phyloP scores from a whole-genome alignment of 176 grass and related monocot species.

The Cymbopogon citratus region DNA sequence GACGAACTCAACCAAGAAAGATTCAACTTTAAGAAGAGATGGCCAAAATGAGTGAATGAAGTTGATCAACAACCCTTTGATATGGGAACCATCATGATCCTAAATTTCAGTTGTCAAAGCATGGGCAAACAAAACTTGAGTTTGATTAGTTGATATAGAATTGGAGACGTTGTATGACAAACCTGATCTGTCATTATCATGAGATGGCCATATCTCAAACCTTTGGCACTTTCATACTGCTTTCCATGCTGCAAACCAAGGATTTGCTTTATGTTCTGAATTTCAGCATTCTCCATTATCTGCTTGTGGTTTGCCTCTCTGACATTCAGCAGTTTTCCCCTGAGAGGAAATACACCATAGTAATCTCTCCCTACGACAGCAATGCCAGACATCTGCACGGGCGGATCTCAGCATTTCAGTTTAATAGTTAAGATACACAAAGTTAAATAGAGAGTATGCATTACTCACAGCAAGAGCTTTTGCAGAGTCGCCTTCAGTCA shows the following conservation, averaged over 20 bases:
- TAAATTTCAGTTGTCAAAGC: slow-evolving; percentile 13
- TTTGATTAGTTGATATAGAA: not conserved
- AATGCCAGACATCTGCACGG: slow-evolving; percentile 75
- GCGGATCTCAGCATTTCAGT: not conserved
- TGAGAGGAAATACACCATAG: slow-evolving; percentile 90
- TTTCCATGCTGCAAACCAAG: slow-evolving; percentile 89
- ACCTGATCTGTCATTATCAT: slow-evolving; percentile 99
- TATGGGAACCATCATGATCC: slow-evolving; percentile 94
- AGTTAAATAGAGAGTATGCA: not conserved
- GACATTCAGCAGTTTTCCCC: slow-evolving; percentile 86
- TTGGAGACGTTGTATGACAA: not conserved
- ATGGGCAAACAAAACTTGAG: not conserved
- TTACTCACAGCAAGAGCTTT: slow-evolving; percentile 88
- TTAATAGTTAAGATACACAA: not conserved
- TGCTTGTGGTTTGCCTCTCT: slow-evolving; percentile 84
- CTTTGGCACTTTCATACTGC: slow-evolving; percentile 60
- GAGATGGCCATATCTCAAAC: slow-evolving; percentile 91
- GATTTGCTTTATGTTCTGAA: slow-evolving; percentile 87
- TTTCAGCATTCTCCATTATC: slow-evolving; percentile 80
- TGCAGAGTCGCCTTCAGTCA: slow-evolving; percentile 96
- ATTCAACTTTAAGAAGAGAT: slow-evolving; percentile 70
- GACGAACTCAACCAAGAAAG: slow-evolving; percentile 87
- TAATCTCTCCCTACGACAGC: slow-evolving; percentile 59
- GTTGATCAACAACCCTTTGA: slow-evolving; percentile 86
- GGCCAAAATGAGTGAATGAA: slow-evolving; percentile 89